phyloP scores from a whole-genome alignment of 768 basidiomycete species.

The Termitomyces sp. region DNA sequence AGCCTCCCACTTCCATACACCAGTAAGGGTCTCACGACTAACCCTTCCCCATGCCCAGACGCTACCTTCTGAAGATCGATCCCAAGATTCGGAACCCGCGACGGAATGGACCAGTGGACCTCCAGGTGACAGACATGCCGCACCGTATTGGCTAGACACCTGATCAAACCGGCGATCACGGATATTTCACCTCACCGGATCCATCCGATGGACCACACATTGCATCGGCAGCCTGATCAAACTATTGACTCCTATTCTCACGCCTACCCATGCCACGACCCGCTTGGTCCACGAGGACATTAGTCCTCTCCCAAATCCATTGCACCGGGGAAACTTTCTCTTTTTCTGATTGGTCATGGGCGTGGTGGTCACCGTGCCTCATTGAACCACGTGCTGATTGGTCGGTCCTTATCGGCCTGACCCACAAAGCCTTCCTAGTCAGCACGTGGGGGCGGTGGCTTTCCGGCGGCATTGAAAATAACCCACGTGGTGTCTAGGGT shows the following conservation, averaged over 20 bases:
- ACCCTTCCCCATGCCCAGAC: too few relatives aligned
- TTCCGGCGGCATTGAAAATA: too few relatives aligned
- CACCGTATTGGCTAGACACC: background rate
- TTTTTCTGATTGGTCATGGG: background rate
- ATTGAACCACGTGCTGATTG: background rate
- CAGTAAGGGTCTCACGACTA: too few relatives aligned
- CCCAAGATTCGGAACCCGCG: background rate
- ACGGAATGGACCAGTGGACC: background rate
- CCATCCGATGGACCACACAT: background rate
- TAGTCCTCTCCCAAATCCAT: background rate
- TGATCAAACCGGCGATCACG: background rate
- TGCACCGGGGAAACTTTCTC: background rate
- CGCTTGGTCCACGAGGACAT: background rate
- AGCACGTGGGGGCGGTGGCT: too few relatives aligned
- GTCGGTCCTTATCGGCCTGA: background rate
- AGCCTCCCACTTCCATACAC: too few relatives aligned
- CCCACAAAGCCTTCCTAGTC: background rate
- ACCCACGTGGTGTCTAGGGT: too few relatives aligned
- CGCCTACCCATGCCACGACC: background rate
- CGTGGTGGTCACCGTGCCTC: background rate
- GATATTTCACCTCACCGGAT: background rate
- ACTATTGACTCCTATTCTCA: background rate
- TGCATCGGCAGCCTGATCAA: background rate
- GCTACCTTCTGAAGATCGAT: too few relatives aligned
- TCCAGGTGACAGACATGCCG: too few relatives aligned